These are phyloP conservation scores for Calvatia gigantea DNA, from an alignment of 768 basidiomycete species.

Conservation along the genomic window DNA sequence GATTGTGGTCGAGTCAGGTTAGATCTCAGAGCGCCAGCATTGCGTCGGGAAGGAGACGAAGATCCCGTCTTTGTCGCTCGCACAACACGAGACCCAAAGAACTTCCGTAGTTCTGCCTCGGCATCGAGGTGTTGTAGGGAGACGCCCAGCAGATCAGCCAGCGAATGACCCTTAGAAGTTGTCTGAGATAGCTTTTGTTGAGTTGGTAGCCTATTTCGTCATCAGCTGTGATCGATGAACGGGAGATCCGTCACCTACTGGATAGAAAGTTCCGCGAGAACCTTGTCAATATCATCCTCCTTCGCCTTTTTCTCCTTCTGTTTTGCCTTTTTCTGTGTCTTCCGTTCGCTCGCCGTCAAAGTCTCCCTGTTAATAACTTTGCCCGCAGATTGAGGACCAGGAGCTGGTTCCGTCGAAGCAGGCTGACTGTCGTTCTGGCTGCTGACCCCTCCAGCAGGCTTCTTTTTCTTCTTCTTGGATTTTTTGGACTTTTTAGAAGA, in stretches of 20 bases:
- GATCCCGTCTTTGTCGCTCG: constrained; percentile 46
- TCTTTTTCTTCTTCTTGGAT: constrained; percentile 44
- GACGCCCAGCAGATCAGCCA: constrained; percentile 67
- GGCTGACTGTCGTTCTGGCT: not conserved
- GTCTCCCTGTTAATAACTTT: constrained; percentile 7
- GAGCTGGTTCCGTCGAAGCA: not conserved
- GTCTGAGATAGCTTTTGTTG: constrained; percentile 36
- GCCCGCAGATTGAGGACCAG: not conserved
- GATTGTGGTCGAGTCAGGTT: constrained; percentile 74
- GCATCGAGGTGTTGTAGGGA: constrained; percentile 79
- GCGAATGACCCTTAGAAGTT: constrained; percentile 27
- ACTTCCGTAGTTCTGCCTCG: constrained; percentile 87
- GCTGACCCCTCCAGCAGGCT: constrained; percentile 12
- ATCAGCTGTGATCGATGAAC: not conserved
- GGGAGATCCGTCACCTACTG: constrained; percentile 47
- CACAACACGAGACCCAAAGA: constrained; percentile 92
- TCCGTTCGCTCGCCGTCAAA: constrained; percentile 41
- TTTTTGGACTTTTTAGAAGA: constrained; percentile 10
- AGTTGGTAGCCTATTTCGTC: constrained; percentile 44
- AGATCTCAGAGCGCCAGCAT: constrained; percentile 50
- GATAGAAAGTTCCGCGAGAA: constrained; percentile 77
- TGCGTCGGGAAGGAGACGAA: constrained; percentile 32
- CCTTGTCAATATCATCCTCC: constrained; percentile 79
- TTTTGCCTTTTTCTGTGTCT: constrained; percentile 60
- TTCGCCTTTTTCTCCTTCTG: constrained; percentile 64